phyloP scores from a whole-genome alignment of 805 yeast species.

The Lipomyces starkeyi region DNA sequence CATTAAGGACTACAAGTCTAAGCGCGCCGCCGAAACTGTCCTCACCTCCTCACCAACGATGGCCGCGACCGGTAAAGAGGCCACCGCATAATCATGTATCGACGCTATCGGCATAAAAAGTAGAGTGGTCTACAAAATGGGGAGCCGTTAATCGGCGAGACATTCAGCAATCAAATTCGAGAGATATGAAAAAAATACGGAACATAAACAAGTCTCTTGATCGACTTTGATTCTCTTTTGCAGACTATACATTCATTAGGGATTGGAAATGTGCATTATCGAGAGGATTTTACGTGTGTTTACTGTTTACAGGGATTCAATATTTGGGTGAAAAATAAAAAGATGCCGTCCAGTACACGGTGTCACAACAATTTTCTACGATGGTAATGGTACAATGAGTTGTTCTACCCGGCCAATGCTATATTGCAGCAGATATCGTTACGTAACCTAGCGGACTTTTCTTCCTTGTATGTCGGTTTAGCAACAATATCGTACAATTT shows the following conservation, averaged over 20 bases:
- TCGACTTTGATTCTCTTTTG: neutral
- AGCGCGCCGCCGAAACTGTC: constrained; percentile 59
- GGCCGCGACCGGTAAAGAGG: neutral
- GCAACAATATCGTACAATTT: too few species aligned
- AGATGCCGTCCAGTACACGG: neutral
- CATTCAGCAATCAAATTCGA: too few species aligned
- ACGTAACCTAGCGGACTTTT: neutral
- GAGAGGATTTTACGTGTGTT: neutral
- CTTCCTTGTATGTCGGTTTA: neutral
- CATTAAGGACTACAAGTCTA: constrained; percentile 88
- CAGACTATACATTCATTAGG: neutral
- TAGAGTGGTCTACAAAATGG: neutral
- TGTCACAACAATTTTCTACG: neutral
- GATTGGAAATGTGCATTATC: neutral
- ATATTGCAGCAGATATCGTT: neutral
- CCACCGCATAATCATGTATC: neutral
- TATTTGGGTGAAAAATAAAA: neutral
- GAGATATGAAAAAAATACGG: neutral
- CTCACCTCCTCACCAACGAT: neutral
- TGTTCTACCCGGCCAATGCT: neutral
- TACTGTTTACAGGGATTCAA: neutral
- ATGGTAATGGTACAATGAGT: neutral
- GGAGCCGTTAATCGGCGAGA: neutral
- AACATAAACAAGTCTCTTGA: neutral
- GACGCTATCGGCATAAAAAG: neutral